These are phyloP conservation scores for Aspergillus unguis DNA, from an alignment of 2,329 filamentous ascomycete genomes.

Conservation along the genomic window DNA sequence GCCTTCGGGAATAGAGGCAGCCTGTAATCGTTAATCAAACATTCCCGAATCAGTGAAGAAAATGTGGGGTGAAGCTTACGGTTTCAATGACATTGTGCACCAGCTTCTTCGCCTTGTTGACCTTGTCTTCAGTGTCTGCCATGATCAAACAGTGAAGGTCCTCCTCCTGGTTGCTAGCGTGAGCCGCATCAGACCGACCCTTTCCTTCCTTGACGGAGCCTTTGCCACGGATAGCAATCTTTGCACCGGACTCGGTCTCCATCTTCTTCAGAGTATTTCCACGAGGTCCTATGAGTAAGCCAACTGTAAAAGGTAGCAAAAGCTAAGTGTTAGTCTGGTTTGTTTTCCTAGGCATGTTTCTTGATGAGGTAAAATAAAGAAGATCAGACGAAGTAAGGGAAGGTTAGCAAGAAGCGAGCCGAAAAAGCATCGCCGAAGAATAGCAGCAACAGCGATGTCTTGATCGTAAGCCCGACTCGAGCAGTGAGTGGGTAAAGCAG, in stretches of 20 bases:
- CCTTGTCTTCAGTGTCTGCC: constrained; percentile 99
- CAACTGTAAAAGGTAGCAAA: constrained; percentile 78
- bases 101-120: constrained; percentile 97
- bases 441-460: constrained; percentile 27
- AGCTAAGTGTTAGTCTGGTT: constrained; percentile 80
- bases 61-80: constrained; percentile 52
- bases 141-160: constrained; percentile 99
- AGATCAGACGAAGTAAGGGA: constrained; percentile 18
- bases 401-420: constrained; percentile 43
- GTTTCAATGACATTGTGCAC: constrained; percentile 99
- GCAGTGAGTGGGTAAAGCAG: constrained; percentile 38
- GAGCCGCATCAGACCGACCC: constrained; percentile 95
- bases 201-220: constrained; percentile 99
- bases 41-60: not conserved
- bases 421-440: constrained; percentile 30
- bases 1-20: constrained; percentile 95
- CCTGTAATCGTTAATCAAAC: constrained; percentile 54
- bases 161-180: constrained; percentile 99
- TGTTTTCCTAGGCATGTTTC: constrained; percentile 29
- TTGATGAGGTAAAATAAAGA: constrained; percentile 29
- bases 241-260: constrained; percentile 94
- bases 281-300: constrained; percentile 99
- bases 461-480: constrained; percentile 41
- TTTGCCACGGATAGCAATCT: constrained; percentile 99
- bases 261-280: constrained; percentile 99